A percentile compares a stretch with the other conserved stretches of the same genome.
Evolutionary conservation across 1,139 yeast species (phyloP).

Genomic region (Arxiozyma heterogenica): DNA sequence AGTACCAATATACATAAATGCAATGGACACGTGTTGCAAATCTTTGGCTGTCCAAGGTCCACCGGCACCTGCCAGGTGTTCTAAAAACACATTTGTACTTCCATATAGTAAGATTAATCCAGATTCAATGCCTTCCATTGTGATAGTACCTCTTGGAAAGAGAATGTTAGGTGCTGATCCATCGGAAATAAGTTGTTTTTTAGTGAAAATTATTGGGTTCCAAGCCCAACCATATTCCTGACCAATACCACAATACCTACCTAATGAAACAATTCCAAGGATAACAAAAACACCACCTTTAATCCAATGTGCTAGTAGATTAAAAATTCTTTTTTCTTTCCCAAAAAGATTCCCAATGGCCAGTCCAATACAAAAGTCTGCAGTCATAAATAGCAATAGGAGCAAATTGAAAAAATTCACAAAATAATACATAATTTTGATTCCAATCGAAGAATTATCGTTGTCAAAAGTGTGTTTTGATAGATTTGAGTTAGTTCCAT

Average conservation of each 20-base stretch:
- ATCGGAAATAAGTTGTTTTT: background rate
- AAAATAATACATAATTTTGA: constrained; percentile 1
- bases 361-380: constrained; percentile 63
- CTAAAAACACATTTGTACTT: constrained; percentile 75
- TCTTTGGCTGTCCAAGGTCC: constrained; percentile 89
- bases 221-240: constrained; percentile 79
- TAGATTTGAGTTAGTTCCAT: background rate
- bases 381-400: constrained; percentile 50
- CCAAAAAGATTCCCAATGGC: constrained; percentile 70
- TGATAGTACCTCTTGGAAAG: constrained; percentile 45
- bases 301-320: constrained; percentile 85
- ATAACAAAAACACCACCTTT: constrained; percentile 85
- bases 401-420: constrained; percentile 42
- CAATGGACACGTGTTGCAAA: constrained; percentile 89
- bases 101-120: constrained; percentile 80
- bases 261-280: constrained; percentile 66
- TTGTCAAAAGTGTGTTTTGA: background rate
- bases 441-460: background rate
- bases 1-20: constrained; percentile 86
- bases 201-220: constrained; percentile 41
- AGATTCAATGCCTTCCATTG: constrained; percentile 83
- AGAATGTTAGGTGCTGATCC: constrained; percentile 17
- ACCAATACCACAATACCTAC: constrained; percentile 81
- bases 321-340: constrained; percentile 56
- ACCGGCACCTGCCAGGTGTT: constrained; percentile 67